A percentile compares a stretch with the other conserved stretches of the same genome.
These are phyloP conservation scores for Leucocoprinus leucothites DNA, from an alignment of 768 basidiomycete genomes.

Conservation along the genomic window DNA sequence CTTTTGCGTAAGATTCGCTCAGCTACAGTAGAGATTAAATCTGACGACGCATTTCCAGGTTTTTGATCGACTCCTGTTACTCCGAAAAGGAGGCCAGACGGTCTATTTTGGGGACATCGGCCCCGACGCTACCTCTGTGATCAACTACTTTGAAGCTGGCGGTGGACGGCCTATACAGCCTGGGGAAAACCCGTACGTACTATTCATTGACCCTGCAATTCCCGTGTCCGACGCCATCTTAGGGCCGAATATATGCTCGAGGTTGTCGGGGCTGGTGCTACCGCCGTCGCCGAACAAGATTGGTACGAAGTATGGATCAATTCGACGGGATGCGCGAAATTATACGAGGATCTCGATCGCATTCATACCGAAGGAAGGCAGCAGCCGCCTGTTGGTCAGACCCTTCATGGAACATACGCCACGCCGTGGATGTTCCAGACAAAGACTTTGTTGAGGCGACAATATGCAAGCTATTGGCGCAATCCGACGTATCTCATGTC, in stretches of 20 bases:
- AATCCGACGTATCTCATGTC: constrained; percentile 58
- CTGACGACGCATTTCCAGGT: constrained; percentile 27
- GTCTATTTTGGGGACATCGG: constrained; percentile 79
- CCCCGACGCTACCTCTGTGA: constrained; percentile 51
- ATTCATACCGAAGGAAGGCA: constrained; percentile 53
- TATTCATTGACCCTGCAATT: neutral
- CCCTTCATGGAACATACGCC: constrained; percentile 44
- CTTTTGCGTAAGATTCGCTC: constrained; percentile 48
- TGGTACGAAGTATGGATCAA: constrained; percentile 55
- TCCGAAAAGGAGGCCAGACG: constrained; percentile 74
- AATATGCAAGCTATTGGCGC: constrained; percentile 49
- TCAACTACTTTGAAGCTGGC: constrained; percentile 74
- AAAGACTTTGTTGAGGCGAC: constrained; percentile 38
- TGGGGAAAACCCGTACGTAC: constrained; percentile 69
- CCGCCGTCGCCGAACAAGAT: constrained; percentile 46
- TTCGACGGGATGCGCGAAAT: constrained; percentile 30
- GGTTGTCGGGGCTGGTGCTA: constrained; percentile 71
- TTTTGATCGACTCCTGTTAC: constrained; percentile 76
- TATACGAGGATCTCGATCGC: constrained; percentile 35
- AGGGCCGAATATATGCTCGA: constrained; percentile 67
- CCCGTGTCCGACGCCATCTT: constrained; percentile 22
- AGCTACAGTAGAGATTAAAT: neutral
- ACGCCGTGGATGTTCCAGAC: constrained; percentile 52
- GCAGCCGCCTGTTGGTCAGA: constrained; percentile 33
- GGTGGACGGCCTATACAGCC: constrained; percentile 61